A percentile compares a stretch with the other conserved stretches of the same genome.
Conservation (phyloP, 2,329 filamentous ascomycete genomes). For the Reticulascus tulasneorum region DNA sequence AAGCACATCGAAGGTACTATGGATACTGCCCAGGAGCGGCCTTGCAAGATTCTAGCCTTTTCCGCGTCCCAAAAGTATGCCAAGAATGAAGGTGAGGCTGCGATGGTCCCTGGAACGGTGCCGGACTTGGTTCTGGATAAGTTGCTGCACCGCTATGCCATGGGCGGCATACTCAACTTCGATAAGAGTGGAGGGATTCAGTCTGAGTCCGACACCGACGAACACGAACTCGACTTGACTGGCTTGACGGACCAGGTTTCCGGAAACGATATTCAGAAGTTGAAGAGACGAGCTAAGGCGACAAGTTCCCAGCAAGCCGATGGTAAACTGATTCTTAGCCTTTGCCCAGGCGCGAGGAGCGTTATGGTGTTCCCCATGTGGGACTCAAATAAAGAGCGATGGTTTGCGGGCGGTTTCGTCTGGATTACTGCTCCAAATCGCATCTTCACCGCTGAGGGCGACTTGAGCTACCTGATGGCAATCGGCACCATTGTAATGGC, state of each 20-base stretch:
- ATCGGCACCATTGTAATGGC: slow-evolving; percentile 53
- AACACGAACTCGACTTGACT: too few relatives aligned
- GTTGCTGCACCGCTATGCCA: slow-evolving; percentile 38
- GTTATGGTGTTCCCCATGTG: slow-evolving; percentile 32
- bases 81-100: too few relatives aligned
- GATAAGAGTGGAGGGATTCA: slow-evolving; percentile 30
- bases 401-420: slow-evolving; percentile 35
- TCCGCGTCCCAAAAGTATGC: slow-evolving; percentile 26
- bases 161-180: slow-evolving; percentile 42
- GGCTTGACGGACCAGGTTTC: background rate
- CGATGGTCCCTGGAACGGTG: too few relatives aligned
- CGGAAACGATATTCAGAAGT: too few relatives aligned
- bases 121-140: slow-evolving; percentile 33
- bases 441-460: slow-evolving; percentile 13
- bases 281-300: background rate
- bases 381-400: slow-evolving; percentile 28
- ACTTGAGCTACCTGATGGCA: slow-evolving; percentile 34
- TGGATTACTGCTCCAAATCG: slow-evolving; percentile 32
- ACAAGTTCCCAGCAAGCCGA: slow-evolving; percentile 16
- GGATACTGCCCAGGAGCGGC: slow-evolving; percentile 13
- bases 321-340: slow-evolving; percentile 22
- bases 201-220: slow-evolving; percentile 21
- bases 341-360: slow-evolving; percentile 34
- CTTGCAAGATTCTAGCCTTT: slow-evolving; percentile 33
- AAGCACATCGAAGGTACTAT: slow-evolving; percentile 18